Conservation (phyloP, 257 asterid genomes). For the Solanum infundibuliforme region DNA sequence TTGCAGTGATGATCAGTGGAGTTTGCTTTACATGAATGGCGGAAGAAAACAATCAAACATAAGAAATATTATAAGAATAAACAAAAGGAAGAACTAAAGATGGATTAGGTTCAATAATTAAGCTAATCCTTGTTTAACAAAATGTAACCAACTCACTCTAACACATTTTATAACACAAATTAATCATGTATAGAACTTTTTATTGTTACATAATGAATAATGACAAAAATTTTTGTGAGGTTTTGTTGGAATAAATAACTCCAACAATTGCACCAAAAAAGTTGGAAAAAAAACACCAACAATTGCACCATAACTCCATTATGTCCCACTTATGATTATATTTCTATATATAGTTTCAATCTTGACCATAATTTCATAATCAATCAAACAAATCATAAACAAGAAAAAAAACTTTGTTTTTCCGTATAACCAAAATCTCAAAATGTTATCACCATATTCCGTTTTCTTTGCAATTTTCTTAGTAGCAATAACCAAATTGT, state of each 20-base stretch:
- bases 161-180: not conserved
- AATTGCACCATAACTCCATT: conserved; percentile 1
- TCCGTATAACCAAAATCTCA: not conserved
- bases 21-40: not conserved
- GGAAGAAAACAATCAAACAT: not conserved
- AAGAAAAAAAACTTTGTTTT: not conserved
- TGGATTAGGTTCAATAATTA: not conserved
- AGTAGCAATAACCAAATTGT: conserved; percentile 18
- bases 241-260: not conserved
- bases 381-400: not conserved
- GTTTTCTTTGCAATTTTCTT: conserved; percentile 18
- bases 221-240: not conserved
- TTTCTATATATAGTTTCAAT: not conserved
- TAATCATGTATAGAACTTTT: not conserved
- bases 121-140: not conserved
- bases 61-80: no score
- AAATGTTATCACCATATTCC: conserved; percentile 24
- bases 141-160: not conserved
- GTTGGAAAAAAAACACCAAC: not conserved
- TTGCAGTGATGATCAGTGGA: no score
- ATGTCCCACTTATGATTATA: not conserved
- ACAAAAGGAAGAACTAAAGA: not conserved
- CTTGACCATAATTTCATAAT: not conserved
- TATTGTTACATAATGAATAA: not conserved
- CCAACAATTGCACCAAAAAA: not conserved